These are phyloP conservation scores for Chenopodium quinoa DNA, from an alignment of 148 eudicot species.

Conservation along the genomic window DNA sequence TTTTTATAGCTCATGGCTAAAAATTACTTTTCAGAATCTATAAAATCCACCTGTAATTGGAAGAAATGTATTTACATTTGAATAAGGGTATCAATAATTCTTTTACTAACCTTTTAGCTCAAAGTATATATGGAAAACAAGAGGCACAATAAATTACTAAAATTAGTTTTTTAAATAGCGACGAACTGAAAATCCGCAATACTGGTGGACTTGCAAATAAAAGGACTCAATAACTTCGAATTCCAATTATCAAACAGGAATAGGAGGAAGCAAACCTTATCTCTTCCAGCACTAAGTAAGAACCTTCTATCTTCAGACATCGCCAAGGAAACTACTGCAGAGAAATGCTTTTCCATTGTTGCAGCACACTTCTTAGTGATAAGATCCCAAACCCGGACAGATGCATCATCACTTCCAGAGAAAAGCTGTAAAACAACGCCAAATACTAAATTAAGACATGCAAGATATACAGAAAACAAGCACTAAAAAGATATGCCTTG, in stretches of 20 bases:
- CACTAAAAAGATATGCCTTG: background rate
- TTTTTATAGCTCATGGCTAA: background rate
- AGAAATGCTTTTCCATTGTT: slow-evolving; percentile 74
- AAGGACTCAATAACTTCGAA: background rate
- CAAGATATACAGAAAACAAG: background rate
- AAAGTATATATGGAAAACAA: background rate
- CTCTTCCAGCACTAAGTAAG: slow-evolving; percentile 91
- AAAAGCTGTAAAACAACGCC: slow-evolving; percentile 53
- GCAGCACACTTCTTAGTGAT: slow-evolving; percentile 67
- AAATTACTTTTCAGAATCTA: background rate
- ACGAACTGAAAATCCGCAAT: background rate
- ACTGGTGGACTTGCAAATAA: background rate
- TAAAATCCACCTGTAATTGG: too few species aligned
- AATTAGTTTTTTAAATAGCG: background rate
- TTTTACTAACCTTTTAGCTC: background rate
- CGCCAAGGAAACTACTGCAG: slow-evolving; percentile 80
- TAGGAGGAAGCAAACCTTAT: slow-evolving; percentile 47
- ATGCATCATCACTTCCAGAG: slow-evolving; percentile 81
- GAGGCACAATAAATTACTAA: background rate
- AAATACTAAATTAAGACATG: background rate
- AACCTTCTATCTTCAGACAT: slow-evolving; percentile 74
- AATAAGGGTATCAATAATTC: background rate
- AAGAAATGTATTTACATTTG: background rate
- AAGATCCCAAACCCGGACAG: slow-evolving; percentile 88
- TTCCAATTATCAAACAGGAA: background rate